Evolutionary conservation across 176 grass and related monocot species (phyloP).

Genomic region (Themeda triandra): DNA sequence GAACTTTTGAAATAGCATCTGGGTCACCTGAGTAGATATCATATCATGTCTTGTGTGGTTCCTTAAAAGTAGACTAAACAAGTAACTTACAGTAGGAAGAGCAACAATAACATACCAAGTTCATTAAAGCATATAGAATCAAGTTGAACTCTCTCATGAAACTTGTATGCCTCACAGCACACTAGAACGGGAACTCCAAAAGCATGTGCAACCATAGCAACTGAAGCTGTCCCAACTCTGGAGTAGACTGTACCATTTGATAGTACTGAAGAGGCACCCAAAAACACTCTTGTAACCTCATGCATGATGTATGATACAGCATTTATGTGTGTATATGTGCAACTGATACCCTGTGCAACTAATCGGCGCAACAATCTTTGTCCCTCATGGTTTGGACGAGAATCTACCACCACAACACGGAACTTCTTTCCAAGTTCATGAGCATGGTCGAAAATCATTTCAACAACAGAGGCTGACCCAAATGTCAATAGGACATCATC

Average conservation of each 20-base stretch:
- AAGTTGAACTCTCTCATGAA: slow-evolving; percentile 83
- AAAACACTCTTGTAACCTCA: slow-evolving; percentile 73
- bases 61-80: neutral
- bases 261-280: slow-evolving; percentile 67
- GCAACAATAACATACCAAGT: slow-evolving; percentile 48
- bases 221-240: slow-evolving; percentile 57
- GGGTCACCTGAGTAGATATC: slow-evolving; percentile 64
- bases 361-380: slow-evolving; percentile 51
- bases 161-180: slow-evolving; percentile 85
- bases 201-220: slow-evolving; percentile 78
- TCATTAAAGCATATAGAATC: slow-evolving; percentile 88
- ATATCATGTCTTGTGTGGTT: slow-evolving; percentile 17
- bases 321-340: slow-evolving; percentile 78
- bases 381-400: slow-evolving; percentile 65
- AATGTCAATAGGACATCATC: slow-evolving; percentile 76
- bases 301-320: slow-evolving; percentile 82
- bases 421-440: slow-evolving; percentile 59
- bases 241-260: slow-evolving; percentile 87
- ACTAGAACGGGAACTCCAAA: slow-evolving; percentile 70
- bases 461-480: slow-evolving; percentile 68
- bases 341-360: slow-evolving; percentile 63
- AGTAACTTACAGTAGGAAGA: neutral
- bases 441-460: slow-evolving; percentile 72
- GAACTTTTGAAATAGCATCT: slow-evolving; percentile 66
- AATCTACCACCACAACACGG: slow-evolving; percentile 67